Conservation (phyloP, 129 eudicot genomes). For the Flaveria robusta region DNA sequence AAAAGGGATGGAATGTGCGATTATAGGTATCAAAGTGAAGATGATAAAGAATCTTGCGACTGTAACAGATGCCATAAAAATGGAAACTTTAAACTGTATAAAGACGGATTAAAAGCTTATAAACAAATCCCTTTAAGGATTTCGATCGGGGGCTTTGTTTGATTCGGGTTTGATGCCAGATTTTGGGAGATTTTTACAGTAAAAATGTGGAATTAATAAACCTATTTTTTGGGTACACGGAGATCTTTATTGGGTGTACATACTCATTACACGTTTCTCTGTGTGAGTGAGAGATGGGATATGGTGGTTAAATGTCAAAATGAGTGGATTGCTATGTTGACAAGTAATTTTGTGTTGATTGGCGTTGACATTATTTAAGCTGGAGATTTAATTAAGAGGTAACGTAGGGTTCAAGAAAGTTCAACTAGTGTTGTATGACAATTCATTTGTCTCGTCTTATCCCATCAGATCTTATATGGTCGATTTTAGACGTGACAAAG, state of each 20-base stretch:
- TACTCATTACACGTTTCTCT: not conserved
- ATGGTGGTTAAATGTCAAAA: slow-evolving; percentile 7
- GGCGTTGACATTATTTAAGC: slow-evolving; percentile 17
- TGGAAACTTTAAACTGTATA: slow-evolving; percentile 17
- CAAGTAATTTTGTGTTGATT: slow-evolving; percentile 15
- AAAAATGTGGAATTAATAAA: not conserved
- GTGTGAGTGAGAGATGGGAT: slow-evolving; percentile 12
- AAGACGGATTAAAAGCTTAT: slow-evolving; percentile 19
- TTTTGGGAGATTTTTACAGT: not conserved
- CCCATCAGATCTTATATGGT: too few relatives aligned
- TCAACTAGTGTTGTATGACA: not conserved
- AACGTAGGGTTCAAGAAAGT: slow-evolving; percentile 13
- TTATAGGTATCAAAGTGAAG: slow-evolving; percentile 42
- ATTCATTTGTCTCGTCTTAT: too few relatives aligned
- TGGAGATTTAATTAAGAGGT: slow-evolving; percentile 16
- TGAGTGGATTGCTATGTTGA: not conserved
- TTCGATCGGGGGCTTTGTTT: slow-evolving; percentile 18
- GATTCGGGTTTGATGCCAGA: not conserved
- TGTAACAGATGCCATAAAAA: slow-evolving; percentile 32
- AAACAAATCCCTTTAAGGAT: slow-evolving; percentile 7
- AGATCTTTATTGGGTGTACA: slow-evolving; percentile 15
- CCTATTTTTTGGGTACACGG: slow-evolving; percentile 19
- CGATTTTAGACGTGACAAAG: too few relatives aligned
- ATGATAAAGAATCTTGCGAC: slow-evolving; percentile 25
- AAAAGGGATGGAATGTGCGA: slow-evolving; percentile 62